Base-by-base conservation (phyloP, 2,329 filamentous ascomycete species). In the Cladosporium sphaerospermum region DNA sequence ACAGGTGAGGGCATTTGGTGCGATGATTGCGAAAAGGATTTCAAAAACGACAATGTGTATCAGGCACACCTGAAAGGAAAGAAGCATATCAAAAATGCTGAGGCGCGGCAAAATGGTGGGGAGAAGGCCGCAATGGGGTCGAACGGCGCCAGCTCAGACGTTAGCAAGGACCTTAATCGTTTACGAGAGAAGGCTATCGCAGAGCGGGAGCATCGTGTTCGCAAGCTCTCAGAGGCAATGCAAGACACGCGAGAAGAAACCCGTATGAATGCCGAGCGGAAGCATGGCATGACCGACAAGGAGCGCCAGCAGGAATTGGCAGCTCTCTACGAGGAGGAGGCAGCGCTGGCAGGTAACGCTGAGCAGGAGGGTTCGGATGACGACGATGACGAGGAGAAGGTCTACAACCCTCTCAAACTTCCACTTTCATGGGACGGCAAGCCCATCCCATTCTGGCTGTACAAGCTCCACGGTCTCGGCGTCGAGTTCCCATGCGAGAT, bases 361-460 rank as follows among this genome's bases (percentile, higher is more conserved):
- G 79, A 80, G 7, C 78, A 78, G 1, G 81, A 80, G 0, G 84
- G 85, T 1, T 83, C 83, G 9, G 86, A 89, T 0, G 67, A 89
- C 11, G 87, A 84, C 37, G 69, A 70, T 41, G 67, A 64, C 48
- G 88, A 92, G 41, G 90, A 96, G 59, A 91, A 85, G 67, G 88
- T 97, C 55, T 96, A 97, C 77, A 99, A 99, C 69, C 93, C 93
- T 0, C 79, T 99, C 60, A 99, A 99, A 68, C 78, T 99, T 2
- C 93, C 93, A 0, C 79, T 99, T 7, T 92, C 89, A 2, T 99
- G 95, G 95, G 93, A 99, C 61, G 93, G 95, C 62, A 99, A 99
- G 68, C 93, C 95, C 0, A 99, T 99, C 63, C 93, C 95, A 0
- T 99, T 93, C 76, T 99, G 93, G 93, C 80, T 99, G 13, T 99